Percentiles rank a stretch among this genome's conserved stretches.
phyloP scores from a whole-genome alignment of 2,329 filamentous ascomycete genomes.

The Xylariaceae sp. region DNA sequence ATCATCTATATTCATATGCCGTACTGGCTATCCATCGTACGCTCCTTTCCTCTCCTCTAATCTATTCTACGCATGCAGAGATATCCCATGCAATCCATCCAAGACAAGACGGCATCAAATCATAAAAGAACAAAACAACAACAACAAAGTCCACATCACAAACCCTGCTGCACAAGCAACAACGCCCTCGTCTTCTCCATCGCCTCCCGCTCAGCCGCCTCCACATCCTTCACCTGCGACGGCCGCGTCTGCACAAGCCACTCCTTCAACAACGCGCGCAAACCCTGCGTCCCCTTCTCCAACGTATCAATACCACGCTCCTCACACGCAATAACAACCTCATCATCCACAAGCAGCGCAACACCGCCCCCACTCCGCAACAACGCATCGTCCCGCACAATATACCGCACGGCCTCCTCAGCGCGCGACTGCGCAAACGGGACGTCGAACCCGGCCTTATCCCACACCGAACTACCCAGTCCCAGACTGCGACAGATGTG shows the following conservation, averaged over 20 bases:
- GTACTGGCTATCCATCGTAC: too few species aligned
- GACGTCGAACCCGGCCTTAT: slow-evolving; percentile 44
- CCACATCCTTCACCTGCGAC: slow-evolving; percentile 23
- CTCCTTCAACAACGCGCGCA: slow-evolving; percentile 42
- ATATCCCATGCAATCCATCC: too few species aligned
- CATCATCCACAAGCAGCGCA: slow-evolving; percentile 51
- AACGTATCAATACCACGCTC: slow-evolving; percentile 61
- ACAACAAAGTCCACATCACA: neutral
- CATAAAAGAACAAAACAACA: neutral
- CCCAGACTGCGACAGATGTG: slow-evolving; percentile 29
- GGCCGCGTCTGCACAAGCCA: slow-evolving; percentile 44
- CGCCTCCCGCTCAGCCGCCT: slow-evolving; percentile 34
- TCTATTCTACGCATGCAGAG: too few species aligned
- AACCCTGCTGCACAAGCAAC: slow-evolving; percentile 9
- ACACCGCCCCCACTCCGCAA: slow-evolving; percentile 60
- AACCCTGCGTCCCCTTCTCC: slow-evolving; percentile 51
- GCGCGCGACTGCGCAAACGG: slow-evolving; percentile 52
- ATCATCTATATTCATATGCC: too few species aligned
- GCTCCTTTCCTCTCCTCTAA: too few species aligned
- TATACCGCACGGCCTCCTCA: slow-evolving; percentile 51
- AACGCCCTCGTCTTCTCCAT: slow-evolving; percentile 29
- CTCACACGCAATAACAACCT: slow-evolving; percentile 64
- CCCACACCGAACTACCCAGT: slow-evolving; percentile 46
- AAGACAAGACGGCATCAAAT: too few species aligned
- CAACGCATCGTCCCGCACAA: slow-evolving; percentile 66